Conservation (phyloP, 164 flowering plant species). For the Magnolia kwangsiensis region DNA sequence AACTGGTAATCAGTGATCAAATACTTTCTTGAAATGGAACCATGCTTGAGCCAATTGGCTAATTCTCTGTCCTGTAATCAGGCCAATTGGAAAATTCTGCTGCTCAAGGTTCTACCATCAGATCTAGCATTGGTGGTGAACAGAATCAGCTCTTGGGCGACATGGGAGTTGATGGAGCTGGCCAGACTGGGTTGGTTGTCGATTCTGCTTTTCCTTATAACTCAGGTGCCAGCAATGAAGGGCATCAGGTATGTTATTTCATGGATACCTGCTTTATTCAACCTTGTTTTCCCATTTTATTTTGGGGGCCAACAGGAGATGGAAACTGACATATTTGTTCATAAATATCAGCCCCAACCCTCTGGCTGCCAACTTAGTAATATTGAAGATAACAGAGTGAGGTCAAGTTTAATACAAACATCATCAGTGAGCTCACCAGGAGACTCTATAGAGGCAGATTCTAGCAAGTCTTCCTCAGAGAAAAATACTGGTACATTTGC, state of each 20-base stretch:
- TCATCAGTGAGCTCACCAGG: constrained; percentile 19
- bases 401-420: constrained; percentile 16
- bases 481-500: neutral
- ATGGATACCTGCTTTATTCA: neutral
- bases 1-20: constrained; percentile 34
- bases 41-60: neutral
- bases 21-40: neutral
- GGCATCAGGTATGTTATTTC: constrained; percentile 24
- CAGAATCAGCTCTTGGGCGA: constrained; percentile 17
- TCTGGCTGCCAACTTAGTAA: constrained; percentile 11
- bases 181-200: constrained; percentile 9
- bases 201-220: neutral
- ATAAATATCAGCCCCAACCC: constrained; percentile 17
- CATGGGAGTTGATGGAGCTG: constrained; percentile 12
- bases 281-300: neutral
- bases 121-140: constrained; percentile 14
- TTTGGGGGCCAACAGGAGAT: neutral
- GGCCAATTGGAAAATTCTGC: constrained; percentile 31
- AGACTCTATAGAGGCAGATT: constrained; percentile 20
- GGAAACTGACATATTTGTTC: neutral
- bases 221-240: constrained; percentile 14
- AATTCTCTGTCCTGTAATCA: constrained; percentile 13
- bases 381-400: constrained; percentile 14
- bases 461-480: constrained; percentile 8
- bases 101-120: constrained; percentile 25